These are phyloP conservation scores for Colletotrichum cordylinicola DNA, from an alignment of 2,329 filamentous ascomycete species.

Conservation along the genomic window DNA sequence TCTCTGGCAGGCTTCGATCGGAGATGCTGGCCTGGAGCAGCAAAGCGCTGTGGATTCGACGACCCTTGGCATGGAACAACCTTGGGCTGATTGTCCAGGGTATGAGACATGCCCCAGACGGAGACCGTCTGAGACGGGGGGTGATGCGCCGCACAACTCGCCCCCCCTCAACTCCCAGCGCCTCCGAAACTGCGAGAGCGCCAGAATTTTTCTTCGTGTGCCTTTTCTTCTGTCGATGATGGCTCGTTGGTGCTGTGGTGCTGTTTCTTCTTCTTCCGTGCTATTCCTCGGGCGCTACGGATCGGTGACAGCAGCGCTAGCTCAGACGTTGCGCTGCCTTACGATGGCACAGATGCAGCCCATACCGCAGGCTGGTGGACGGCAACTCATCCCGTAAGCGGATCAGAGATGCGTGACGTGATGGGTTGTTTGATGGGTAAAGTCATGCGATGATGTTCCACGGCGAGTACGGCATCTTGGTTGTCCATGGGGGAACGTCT, in stretches of 20 bases:
- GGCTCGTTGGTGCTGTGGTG: not conserved
- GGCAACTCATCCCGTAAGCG: not conserved
- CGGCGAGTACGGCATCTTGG: not conserved
- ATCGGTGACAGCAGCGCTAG: not conserved
- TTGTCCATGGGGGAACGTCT: not conserved
- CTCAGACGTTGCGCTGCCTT: not conserved
- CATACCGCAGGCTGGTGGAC: not conserved
- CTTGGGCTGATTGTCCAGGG: slow-evolving; percentile 11
- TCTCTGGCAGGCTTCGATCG: slow-evolving; percentile 10
- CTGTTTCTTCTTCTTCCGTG: not conserved
- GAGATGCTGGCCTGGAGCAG: slow-evolving; percentile 9
- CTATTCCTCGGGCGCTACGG: not conserved
- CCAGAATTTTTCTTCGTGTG: not conserved
- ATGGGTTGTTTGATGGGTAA: slow-evolving; percentile 7
- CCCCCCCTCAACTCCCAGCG: not conserved
- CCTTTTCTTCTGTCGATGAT: not conserved
- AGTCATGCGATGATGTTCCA: slow-evolving; percentile 5
- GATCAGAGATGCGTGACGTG: slow-evolving; percentile 2
- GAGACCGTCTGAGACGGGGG: slow-evolving; percentile 29
- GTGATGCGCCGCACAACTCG: not conserved
- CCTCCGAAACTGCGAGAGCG: slow-evolving; percentile 16
- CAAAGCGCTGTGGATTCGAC: slow-evolving; percentile 13
- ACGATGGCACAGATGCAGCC: not conserved
- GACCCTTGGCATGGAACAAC: not conserved
- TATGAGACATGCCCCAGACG: slow-evolving; percentile 35